These are phyloP conservation scores for Phaffomyces antillensis DNA, from an alignment of 805 yeast genomes.

Conservation along the genomic window DNA sequence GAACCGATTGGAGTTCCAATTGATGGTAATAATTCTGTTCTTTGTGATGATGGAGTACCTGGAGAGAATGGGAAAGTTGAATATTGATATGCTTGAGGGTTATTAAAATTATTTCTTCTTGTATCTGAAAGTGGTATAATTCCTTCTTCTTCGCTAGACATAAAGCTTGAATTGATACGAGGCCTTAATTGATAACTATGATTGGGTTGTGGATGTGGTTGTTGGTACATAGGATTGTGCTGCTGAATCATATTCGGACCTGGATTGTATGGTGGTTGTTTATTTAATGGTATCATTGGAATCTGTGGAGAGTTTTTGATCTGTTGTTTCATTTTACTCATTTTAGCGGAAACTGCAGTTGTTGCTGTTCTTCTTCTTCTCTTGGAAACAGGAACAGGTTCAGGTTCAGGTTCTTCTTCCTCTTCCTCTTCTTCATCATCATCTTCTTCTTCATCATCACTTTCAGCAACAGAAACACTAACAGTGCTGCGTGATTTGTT, in stretches of 20 bases:
- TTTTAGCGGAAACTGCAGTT: background rate
- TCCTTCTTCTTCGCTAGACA: background rate
- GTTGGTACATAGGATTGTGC: slow-evolving; percentile 6
- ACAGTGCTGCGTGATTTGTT: slow-evolving; percentile 9
- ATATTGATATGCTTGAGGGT: slow-evolving; percentile 2
- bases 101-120: background rate
- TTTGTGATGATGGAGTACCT: slow-evolving; percentile 9
- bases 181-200: slow-evolving; percentile 4
- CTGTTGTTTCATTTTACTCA: background rate
- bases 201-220: slow-evolving; percentile 3
- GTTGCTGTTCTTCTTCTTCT: slow-evolving; percentile 4
- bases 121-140: slow-evolving; percentile 5
- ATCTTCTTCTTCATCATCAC: slow-evolving; percentile 12
- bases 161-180: background rate
- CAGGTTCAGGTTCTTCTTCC: slow-evolving; percentile 10
- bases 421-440: slow-evolving; percentile 9
- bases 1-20: slow-evolving; percentile 6
- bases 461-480: background rate
- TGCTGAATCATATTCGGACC: slow-evolving; percentile 5
- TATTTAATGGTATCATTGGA: background rate
- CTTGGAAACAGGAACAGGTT: background rate
- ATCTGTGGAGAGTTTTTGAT: background rate
- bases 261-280: background rate
- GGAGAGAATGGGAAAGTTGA: slow-evolving; percentile 8
- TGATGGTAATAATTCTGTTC: slow-evolving; percentile 4